phyloP scores from a whole-genome alignment of 2,329 filamentous ascomycete species.

The Paracoccidioides brasiliensis region DNA sequence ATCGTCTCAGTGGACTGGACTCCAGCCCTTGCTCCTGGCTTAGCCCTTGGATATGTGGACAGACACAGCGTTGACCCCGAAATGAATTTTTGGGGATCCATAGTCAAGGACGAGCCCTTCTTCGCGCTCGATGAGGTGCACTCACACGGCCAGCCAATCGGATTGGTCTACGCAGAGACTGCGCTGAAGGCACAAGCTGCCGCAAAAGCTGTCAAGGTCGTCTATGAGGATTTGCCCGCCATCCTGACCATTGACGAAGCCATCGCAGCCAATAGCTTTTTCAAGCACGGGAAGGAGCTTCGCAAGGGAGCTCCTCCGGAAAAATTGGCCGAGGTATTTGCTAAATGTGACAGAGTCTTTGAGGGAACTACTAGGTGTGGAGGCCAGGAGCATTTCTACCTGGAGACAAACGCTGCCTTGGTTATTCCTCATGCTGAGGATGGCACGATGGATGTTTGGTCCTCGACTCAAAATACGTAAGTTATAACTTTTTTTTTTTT shows the following conservation, averaged over 20 bases:
- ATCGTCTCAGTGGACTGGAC: constrained; percentile 60
- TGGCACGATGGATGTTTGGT: constrained; percentile 76
- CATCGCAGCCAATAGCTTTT: constrained; percentile 68
- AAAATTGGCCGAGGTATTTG: constrained; percentile 54
- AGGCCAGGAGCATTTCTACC: constrained; percentile 83
- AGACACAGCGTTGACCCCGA: constrained; percentile 59
- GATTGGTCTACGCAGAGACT: constrained; percentile 63
- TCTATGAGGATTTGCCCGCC: constrained; percentile 71
- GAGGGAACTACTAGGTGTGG: constrained; percentile 65
- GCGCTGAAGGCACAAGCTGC: constrained; percentile 58
- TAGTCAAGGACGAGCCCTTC: constrained; percentile 61
- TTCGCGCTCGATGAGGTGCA: constrained; percentile 72
- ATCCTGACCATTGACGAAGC: constrained; percentile 83
- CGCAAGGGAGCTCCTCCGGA: constrained; percentile 47
- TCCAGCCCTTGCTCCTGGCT: constrained; percentile 59
- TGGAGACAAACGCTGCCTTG: constrained; percentile 72
- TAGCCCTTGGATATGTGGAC: constrained; percentile 66
- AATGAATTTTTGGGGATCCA: constrained; percentile 72
- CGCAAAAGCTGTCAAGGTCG: constrained; percentile 61
- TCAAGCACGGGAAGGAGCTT: constrained; percentile 61
- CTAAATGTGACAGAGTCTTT: constrained; percentile 61
- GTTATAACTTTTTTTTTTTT: constrained; percentile 18
- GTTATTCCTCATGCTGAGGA: constrained; percentile 73
- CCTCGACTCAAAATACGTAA: constrained; percentile 73
- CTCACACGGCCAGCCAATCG: constrained; percentile 72